Percentiles rank a stretch among this genome's conserved stretches.
These are phyloP conservation scores for Chlorella sp. DNA, from an alignment of 139 green algal species.

Conservation along the genomic window DNA sequence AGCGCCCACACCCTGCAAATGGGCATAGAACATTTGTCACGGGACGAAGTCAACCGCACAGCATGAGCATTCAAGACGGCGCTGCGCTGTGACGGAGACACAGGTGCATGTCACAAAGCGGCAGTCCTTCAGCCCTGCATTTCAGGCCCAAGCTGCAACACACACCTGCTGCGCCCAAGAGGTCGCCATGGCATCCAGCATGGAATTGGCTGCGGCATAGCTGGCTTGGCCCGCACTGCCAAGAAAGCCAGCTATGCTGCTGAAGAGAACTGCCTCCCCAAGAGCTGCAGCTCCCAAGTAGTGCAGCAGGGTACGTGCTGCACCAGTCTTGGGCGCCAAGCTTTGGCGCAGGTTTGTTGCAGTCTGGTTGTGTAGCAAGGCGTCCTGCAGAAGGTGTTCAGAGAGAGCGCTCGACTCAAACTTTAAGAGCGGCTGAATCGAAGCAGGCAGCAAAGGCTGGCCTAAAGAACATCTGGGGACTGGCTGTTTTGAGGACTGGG, in stretches of 20 bases:
- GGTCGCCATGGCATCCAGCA: constrained; percentile 46
- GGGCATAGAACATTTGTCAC: too few species aligned
- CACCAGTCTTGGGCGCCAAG: constrained; percentile 61
- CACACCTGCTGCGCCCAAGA: background rate
- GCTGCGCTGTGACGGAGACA: too few species aligned
- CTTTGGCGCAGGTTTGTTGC: constrained; percentile 39
- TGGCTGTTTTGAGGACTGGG: too few species aligned
- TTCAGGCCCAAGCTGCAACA: too few species aligned
- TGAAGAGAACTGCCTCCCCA: constrained; percentile 44
- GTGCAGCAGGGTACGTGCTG: constrained; percentile 29
- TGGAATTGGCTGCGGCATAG: constrained; percentile 63
- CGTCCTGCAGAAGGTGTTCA: constrained; percentile 49
- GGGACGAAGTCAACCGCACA: too few species aligned
- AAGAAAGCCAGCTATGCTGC: constrained; percentile 57
- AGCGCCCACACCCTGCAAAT: constrained; percentile 20
- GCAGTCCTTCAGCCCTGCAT: too few species aligned
- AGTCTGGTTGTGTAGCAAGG: constrained; percentile 66
- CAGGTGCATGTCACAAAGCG: too few species aligned
- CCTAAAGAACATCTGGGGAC: too few species aligned
- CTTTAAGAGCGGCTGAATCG: too few species aligned
- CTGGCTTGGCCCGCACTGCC: constrained; percentile 60
- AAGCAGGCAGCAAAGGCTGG: too few species aligned
- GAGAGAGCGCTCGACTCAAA: too few species aligned
- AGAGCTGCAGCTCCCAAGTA: background rate
- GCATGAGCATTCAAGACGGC: too few species aligned